Conservation (phyloP, 345 rosid genomes). For the Sonneratia alba region DNA sequence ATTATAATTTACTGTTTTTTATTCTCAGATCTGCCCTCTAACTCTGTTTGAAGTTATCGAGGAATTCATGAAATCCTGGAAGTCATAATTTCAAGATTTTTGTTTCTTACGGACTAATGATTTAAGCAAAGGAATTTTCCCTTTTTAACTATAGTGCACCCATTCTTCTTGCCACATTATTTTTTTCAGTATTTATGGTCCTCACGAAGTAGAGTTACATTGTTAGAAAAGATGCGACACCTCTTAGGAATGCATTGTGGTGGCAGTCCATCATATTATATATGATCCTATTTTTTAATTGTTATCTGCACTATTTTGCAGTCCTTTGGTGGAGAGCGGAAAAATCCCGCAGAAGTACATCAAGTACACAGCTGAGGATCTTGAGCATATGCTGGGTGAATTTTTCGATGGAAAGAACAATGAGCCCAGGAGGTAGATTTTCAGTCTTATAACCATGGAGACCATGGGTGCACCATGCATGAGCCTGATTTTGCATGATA, state of each 20-base stretch:
- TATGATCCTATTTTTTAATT: neutral
- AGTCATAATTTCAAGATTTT: neutral
- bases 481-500: too few relatives aligned
- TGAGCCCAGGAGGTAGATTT: constrained; percentile 54
- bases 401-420: constrained; percentile 85
- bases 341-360: constrained; percentile 78
- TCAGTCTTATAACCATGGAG: too few relatives aligned
- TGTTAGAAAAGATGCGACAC: neutral
- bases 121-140: neutral
- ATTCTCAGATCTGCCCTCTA: neutral
- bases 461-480: too few relatives aligned
- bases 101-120: neutral
- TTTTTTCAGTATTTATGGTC: neutral
- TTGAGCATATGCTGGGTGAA: constrained; percentile 83
- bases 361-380: constrained; percentile 76
- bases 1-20: neutral
- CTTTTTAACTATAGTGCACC: neutral
- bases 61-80: neutral
- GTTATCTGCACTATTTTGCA: constrained; percentile 19
- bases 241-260: neutral
- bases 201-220: neutral
- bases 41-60: neutral
- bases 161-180: neutral
- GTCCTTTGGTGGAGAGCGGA: constrained; percentile 84
- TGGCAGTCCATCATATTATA: neutral